A percentile compares a stretch with the other conserved stretches of the same genome.
Evolutionary conservation across 2,329 filamentous ascomycete species (phyloP).

Genomic region (Akanthomyces dipterigenus): DNA sequence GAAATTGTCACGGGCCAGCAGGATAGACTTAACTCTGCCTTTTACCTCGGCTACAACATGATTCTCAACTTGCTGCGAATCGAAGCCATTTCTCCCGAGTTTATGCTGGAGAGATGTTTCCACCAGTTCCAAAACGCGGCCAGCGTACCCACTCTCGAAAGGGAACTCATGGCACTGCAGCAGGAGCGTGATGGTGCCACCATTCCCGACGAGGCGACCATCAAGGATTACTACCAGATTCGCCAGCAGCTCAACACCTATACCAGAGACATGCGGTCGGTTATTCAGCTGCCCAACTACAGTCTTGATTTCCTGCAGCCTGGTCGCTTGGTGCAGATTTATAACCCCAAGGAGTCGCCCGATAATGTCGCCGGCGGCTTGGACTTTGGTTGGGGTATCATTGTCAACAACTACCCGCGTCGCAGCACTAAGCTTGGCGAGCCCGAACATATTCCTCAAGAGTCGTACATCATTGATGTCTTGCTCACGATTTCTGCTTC

Average conservation of each 20-base stretch:
- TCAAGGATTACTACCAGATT: conserved; percentile 91
- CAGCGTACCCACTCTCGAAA: conserved; percentile 76
- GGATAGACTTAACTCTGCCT: conserved; percentile 94
- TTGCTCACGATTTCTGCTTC: conserved; percentile 55
- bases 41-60: conserved; percentile 99
- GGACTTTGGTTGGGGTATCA: conserved; percentile 92
- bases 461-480: conserved; percentile 78
- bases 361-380: conserved; percentile 28
- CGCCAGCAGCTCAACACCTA: conserved; percentile 78
- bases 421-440: conserved; percentile 59
- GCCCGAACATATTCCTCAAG: conserved; percentile 64
- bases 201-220: conserved; percentile 78
- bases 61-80: conserved; percentile 92
- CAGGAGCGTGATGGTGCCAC: conserved; percentile 63
- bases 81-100: conserved; percentile 98
- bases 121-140: conserved; percentile 97
- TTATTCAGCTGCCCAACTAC: conserved; percentile 88
- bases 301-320: conserved; percentile 77
- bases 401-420: conserved; percentile 66
- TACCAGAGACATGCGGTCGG: conserved; percentile 80
- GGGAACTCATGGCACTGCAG: conserved; percentile 73
- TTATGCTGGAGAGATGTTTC: conserved; percentile 97
- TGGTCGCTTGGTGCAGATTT: conserved; percentile 83
- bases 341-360: conserved; percentile 52
- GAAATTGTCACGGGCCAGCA: conserved; percentile 94